Evolutionary conservation across 225 moss, liverwort and hornwort genomes (phyloP), one percentile per base, ranked within the genome.

Genomic region (Takakia lepidozioides): DNA sequence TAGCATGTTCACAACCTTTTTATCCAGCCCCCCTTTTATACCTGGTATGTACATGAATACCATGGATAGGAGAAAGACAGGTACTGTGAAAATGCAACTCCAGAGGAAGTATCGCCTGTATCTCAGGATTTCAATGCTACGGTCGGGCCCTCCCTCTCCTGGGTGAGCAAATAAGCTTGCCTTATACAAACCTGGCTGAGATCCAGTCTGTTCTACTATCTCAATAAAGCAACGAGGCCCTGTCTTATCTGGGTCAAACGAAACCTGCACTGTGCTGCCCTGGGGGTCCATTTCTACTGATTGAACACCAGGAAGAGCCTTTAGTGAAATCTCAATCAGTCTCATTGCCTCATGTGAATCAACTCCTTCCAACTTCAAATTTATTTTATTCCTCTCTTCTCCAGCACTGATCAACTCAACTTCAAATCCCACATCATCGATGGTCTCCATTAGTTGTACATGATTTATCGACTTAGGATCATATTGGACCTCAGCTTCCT

Each of bases 11-110:
- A 91, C 57, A 27, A 78, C 68, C 19, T 57, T 75, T 48, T 41
- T 75, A 29, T 98, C 87, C 68, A 98, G 58, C 13, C 71, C 75
- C 17, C 70, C 74, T 66, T 67, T 87, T 14, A 87, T 51, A n/a
- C 37, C 68, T 1, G 95, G 95, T 27, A 91, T 79, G 63, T 90
- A 83, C 85, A 66, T 87, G 8, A 98, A 62, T 52, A 98, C 78
- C 91, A 98, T 98, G 48, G 90, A 63, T 21, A 98, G 71, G 23
- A 98, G 64, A 37, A 91, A 77, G 11, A 98, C 85, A 18, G 95
- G 91, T 25, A 83, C 49, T 2, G 95, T 98, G 62, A 98, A 98
- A 17, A 98, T 75, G 50, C 82, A 81, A 75, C 95, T 98, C 91
- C 87, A 91, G 2, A 85, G 64, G 42, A 98, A 98, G 20, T 66